These are phyloP conservation scores for Favolaschia claudopus DNA, from an alignment of 768 basidiomycete species.

Conservation along the genomic window DNA sequence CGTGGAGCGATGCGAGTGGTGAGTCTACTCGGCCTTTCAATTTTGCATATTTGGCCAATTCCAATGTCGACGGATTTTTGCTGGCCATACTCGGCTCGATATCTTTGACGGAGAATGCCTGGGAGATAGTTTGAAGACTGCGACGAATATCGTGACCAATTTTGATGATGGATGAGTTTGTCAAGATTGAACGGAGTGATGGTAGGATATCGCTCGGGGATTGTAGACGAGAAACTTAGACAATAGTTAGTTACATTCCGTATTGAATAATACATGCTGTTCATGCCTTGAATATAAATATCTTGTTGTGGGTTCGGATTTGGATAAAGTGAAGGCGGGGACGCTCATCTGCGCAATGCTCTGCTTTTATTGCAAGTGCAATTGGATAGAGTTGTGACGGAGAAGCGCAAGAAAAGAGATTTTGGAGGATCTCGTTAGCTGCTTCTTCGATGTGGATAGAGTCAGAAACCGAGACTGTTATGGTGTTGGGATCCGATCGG, in stretches of 20 bases:
- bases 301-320: not conserved
- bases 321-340: not conserved
- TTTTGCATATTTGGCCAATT: conserved; percentile 2
- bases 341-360: not conserved
- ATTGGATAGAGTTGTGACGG: conserved; percentile 13
- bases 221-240: not conserved
- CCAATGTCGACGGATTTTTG: not conserved
- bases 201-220: not conserved
- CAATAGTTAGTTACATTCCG: not conserved
- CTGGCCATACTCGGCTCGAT: not conserved
- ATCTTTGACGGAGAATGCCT: not conserved
- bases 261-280: too few relatives aligned
- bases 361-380: not conserved
- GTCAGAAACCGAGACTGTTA: too few relatives aligned
- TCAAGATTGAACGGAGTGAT: not conserved
- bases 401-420: too few relatives aligned
- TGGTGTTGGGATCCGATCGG: too few relatives aligned
- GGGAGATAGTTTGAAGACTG: not conserved
- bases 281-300: not conserved
- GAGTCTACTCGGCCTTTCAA: not conserved
- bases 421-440: too few relatives aligned
- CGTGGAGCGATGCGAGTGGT: not conserved
- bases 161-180: conserved; percentile 5
- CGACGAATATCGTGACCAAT: not conserved
- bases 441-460: too few relatives aligned